Conservation (phyloP, 345 rosid genomes). For the Garcia nutans region DNA sequence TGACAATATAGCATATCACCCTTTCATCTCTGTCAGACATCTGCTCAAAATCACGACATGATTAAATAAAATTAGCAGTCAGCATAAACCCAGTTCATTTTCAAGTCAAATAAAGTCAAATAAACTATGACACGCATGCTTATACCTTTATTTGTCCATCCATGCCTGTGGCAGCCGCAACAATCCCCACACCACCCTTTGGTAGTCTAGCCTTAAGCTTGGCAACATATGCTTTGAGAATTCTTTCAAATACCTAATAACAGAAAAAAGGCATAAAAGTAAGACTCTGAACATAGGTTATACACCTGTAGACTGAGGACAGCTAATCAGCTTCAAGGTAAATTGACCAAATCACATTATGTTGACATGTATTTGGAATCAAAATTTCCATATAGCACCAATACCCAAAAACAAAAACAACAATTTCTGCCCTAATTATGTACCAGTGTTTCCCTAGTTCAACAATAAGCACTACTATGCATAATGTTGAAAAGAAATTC, state of each 20-base stretch:
- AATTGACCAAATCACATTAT: background rate
- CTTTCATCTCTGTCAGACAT: slow-evolving; percentile 90
- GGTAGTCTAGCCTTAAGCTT: slow-evolving; percentile 89
- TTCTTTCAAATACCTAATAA: slow-evolving; percentile 85
- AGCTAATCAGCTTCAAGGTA: slow-evolving; percentile 12
- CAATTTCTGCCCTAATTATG: background rate
- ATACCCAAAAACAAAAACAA: background rate
- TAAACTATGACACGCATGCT: background rate
- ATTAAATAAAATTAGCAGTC: slow-evolving; percentile 19
- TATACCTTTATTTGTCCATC: slow-evolving; percentile 93
- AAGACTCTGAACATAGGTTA: background rate
- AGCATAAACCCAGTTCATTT: background rate
- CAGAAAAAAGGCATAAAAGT: slow-evolving; percentile 2
- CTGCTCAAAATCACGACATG: slow-evolving; percentile 39
- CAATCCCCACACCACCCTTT: slow-evolving; percentile 90
- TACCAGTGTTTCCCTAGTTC: too few species aligned
- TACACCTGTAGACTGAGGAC: background rate
- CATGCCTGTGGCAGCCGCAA: slow-evolving; percentile 98
- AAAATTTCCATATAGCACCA: background rate
- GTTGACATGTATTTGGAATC: background rate
- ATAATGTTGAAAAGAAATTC: background rate
- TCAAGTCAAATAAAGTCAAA: background rate
- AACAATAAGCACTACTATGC: background rate
- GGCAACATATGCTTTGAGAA: slow-evolving; percentile 83
- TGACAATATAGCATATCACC: slow-evolving; percentile 91